phyloP scores from a whole-genome alignment of 2,329 filamentous ascomycete species.

The Colletotrichum sp. region DNA sequence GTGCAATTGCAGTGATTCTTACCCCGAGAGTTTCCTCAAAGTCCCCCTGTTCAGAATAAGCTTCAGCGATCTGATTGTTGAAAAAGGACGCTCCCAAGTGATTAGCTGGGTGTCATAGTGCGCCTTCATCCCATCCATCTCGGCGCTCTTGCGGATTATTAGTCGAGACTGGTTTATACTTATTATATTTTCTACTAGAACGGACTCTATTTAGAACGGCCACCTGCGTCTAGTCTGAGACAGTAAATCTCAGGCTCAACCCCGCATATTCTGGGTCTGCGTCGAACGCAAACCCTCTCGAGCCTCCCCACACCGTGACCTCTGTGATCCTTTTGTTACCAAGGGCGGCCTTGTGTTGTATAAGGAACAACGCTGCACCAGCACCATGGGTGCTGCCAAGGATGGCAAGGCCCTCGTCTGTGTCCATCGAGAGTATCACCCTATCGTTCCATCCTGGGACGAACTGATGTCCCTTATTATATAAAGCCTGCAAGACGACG shows the following conservation, averaged over 20 bases:
- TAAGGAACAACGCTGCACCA: not conserved
- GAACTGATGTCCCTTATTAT: not conserved
- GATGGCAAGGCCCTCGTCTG: not conserved
- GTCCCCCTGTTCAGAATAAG: too few relatives aligned
- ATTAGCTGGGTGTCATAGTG: too few relatives aligned
- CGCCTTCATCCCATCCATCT: not conserved
- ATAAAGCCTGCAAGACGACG: not conserved
- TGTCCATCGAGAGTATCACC: not conserved
- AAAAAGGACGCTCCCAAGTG: too few relatives aligned
- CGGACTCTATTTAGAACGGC: accelerated
- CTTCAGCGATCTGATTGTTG: too few relatives aligned
- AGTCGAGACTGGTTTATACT: too few relatives aligned
- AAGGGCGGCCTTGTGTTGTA: not conserved
- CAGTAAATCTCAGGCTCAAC: not conserved
- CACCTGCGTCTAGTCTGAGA: not conserved
- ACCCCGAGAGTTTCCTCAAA: too few relatives aligned
- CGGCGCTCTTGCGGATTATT: not conserved
- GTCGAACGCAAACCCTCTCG: not conserved
- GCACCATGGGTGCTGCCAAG: not conserved
- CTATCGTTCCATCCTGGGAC: not conserved
- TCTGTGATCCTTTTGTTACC: not conserved
- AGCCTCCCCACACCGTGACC: not conserved
- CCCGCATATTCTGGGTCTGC: not conserved
- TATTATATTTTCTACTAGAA: not conserved
- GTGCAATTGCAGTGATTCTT: too few relatives aligned